A percentile compares a stretch with the other conserved stretches of the same genome.
phyloP scores from a whole-genome alignment of 225 moss, liverwort and hornwort species.

The Bryoerythrophyllum caledonicum region DNA sequence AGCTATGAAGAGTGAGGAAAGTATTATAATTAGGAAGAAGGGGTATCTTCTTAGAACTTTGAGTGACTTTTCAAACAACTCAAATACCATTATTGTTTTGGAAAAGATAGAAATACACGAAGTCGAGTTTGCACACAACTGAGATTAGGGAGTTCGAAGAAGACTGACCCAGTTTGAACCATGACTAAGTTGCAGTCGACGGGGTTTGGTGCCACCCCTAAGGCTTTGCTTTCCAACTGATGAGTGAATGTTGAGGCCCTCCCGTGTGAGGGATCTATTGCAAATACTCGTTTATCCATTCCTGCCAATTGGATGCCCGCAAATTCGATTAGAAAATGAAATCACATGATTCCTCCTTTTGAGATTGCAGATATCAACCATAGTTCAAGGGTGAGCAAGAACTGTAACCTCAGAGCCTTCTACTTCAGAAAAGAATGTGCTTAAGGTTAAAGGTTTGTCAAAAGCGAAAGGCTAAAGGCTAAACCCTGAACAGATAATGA shows the following conservation, averaged over 20 bases:
- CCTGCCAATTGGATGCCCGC: slow-evolving; percentile 34
- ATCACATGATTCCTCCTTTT: not conserved
- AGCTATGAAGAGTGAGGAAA: too few relatives aligned
- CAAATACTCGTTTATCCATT: slow-evolving; percentile 86
- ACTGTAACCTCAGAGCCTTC: slow-evolving; percentile 11
- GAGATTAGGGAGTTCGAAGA: slow-evolving; percentile 15
- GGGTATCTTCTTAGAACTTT: too few relatives aligned
- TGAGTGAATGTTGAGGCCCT: slow-evolving; percentile 42
- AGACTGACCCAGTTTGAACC: slow-evolving; percentile 86
- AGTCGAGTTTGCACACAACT: slow-evolving; percentile 9
- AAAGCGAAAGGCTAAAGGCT: too few relatives aligned
- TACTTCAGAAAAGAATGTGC: not conserved
- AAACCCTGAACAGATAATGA: not conserved
- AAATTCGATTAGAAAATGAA: slow-evolving; percentile 16
- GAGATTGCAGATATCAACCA: slow-evolving; percentile 2
- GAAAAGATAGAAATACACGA: not conserved
- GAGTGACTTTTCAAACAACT: too few relatives aligned
- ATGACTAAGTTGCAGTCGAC: slow-evolving; percentile 86
- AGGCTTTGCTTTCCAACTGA: slow-evolving; percentile 83
- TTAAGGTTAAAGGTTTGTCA: too few relatives aligned
- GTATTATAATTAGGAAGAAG: too few relatives aligned
- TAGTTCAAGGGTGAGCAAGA: slow-evolving; percentile 18
- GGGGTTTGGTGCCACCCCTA: slow-evolving; percentile 85
- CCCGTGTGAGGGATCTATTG: slow-evolving; percentile 62
- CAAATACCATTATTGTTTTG: not conserved